phyloP scores from a whole-genome alignment of 345 rosid species.

The Populus pruinosa region DNA sequence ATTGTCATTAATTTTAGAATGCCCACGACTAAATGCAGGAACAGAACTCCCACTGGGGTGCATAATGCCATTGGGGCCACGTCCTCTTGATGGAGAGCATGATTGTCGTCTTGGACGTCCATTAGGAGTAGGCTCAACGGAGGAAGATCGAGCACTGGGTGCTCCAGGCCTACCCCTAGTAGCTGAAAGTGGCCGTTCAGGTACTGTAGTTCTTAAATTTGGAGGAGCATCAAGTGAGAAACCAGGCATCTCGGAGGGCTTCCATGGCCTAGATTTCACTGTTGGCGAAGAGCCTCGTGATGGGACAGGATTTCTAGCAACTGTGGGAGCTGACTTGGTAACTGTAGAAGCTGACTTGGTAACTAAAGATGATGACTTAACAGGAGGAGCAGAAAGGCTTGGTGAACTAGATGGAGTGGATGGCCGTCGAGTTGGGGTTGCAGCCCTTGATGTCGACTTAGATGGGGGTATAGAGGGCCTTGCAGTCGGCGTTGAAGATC shows the following conservation, averaged over 20 bases:
- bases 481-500: constrained; percentile 87
- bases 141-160: constrained; percentile 80
- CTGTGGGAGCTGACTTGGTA: constrained; percentile 13
- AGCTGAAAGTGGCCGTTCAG: constrained; percentile 91
- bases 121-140: constrained; percentile 66
- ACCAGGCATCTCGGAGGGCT: constrained; percentile 99
- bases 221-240: constrained; percentile 94
- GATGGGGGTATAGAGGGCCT: constrained; percentile 69
- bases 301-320: constrained; percentile 29
- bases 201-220: constrained; percentile 79
- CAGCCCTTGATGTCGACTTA: constrained; percentile 66
- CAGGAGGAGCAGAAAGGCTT: constrained; percentile 45
- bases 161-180: constrained; percentile 95
- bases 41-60: constrained; percentile 84
- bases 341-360: constrained; percentile 29
- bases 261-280: constrained; percentile 84
- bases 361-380: constrained; percentile 42
- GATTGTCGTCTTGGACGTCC: constrained; percentile 84
- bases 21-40: constrained; percentile 69
- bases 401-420: constrained; percentile 54
- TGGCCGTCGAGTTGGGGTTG: constrained; percentile 87
- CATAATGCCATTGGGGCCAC: constrained; percentile 53
- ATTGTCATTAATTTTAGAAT: constrained; percentile 63
- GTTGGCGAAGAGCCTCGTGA: constrained; percentile 82
- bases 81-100: constrained; percentile 95